Base-by-base conservation (phyloP, 1,284 basidiomycete genomes). In the Phaffia rhodozyma region DNA sequence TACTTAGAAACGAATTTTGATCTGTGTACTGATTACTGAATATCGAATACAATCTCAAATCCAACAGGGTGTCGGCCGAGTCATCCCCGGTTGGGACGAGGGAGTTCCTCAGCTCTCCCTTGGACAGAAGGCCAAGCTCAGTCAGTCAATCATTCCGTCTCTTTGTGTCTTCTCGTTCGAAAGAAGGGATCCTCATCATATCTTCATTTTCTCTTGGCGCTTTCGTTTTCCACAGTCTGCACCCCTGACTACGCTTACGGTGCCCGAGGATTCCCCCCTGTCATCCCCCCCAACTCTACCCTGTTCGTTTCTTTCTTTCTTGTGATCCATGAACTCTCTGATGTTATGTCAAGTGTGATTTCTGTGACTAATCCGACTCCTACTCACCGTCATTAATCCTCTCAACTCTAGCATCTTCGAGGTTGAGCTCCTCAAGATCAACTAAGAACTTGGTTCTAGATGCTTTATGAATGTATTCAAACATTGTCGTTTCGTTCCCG, bases 61-160 rank as follows among this genome's bases (percentile, higher is more conserved):
- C 6, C 55, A 43, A 6, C 25, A 54, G 47, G 51, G 87, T 62
- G 79, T 84, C 55, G 86, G 86, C 48, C 84, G 84, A 74, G 89
- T 91, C 62, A 91, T 91, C 77, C 85, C 51, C 20, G 90, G 89
- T 52, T 93, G 90, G 90, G 89, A 93, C 72, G 89, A 91, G 76
- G 89, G 84, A 65, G 86, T 91, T 38, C 82, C 80, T 21, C 80
- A 87, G 77, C 76, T 91, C 68, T 89, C 88, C 29, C 55, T 89
- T 50, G 87, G 87, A 67, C 74, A 87, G 76, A 90, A 86, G 76
- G 90, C 89, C 51, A 72, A 76, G 58, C 75, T 92, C 59, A 86
- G 78, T 69, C 72, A 70, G 66, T 72, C 73, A 50, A 74, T 71
- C 53, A 27, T 34, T 69, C 69, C 58, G 5, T 7, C 13, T 43